Base-by-base conservation (phyloP, 73 alveolate genomes). In the Urostyla sp. region DNA sequence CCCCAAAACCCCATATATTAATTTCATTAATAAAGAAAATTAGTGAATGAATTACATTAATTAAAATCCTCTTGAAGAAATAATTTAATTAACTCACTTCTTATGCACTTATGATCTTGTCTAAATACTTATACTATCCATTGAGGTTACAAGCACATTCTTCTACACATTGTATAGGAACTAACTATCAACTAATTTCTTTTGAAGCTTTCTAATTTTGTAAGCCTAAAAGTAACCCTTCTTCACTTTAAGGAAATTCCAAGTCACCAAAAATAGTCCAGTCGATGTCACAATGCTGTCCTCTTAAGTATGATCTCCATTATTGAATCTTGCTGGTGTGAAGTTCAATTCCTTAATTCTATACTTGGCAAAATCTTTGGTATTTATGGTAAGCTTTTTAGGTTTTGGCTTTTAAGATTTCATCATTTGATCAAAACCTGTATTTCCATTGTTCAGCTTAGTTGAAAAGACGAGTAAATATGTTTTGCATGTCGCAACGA, bases 271-370 rank as follows among this genome's bases (percentile, higher is more conserved):
- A 45, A 37, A 75, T 10, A 34, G 69, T 18, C 80, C 80, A 0
- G 34, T 57, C 0, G 92, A 74, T 20, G 88, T 67, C 18, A 60
- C 79, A 58, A 84, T 84, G 35, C 69, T 30, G 7, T 60, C 59
- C 72, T 74, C 88, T 1, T 44, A 54, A 1, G 43, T 30, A 30
- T 72, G 31, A 18, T 58, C 80, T 2, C 87, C 72, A 36, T 81
- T 81, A 76, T 83, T 73, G 38, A 83, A 83, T 18, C 72, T 72
- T 13, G 92, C 92, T 16, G 83, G 74, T 1, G 92, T 83, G 76
- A 83, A 83, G 61, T 30, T 37, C 15, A 49, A 13, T 26, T 24
- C 50, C 24, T 72, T n/a, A 46, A 83, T 32, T 44, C 72, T 50
- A 38, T 54, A 53, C 67, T 73, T 83, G 51, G 57, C 76, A 8